phyloP scores from a whole-genome alignment of 2,329 filamentous ascomycete species.

The Xylariaceae sp. region DNA sequence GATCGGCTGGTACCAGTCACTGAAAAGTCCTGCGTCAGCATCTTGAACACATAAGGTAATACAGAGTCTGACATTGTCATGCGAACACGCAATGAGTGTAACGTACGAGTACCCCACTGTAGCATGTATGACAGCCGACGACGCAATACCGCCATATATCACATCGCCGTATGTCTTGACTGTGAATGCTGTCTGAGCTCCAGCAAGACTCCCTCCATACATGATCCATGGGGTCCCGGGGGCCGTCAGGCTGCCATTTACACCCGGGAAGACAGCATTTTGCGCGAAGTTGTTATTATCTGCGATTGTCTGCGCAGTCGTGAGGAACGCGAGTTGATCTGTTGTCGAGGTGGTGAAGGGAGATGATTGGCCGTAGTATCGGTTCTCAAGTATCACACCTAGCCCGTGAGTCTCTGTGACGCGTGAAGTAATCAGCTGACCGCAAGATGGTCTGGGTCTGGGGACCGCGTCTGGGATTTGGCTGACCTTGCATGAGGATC shows the following conservation, averaged over 20 bases:
- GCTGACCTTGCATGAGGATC: constrained; percentile 45
- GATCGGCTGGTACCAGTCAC: constrained; percentile 46
- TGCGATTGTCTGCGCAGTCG: constrained; percentile 49
- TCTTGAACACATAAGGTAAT: not conserved
- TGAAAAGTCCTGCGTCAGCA: not conserved
- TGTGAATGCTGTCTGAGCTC: constrained; percentile 35
- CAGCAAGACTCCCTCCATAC: constrained; percentile 30
- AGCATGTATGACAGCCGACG: constrained; percentile 40
- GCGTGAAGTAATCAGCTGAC: not conserved
- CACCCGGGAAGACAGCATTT: constrained; percentile 41
- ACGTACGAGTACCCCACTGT: constrained; percentile 37
- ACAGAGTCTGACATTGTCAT: not conserved
- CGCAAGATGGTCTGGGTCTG: not conserved
- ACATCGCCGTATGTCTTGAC: constrained; percentile 42
- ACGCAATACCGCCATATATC: constrained; percentile 46
- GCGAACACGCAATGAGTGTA: not conserved
- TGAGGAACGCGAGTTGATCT: constrained; percentile 46
- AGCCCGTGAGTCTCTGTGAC: constrained; percentile 43
- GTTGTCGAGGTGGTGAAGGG: constrained; percentile 45
- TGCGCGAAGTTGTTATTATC: constrained; percentile 50
- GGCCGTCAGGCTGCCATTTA: constrained; percentile 39
- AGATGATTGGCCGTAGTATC: constrained; percentile 47
- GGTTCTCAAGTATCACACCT: constrained; percentile 50
- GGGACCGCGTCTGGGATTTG: not conserved
- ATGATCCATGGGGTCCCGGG: constrained; percentile 37